phyloP scores from a whole-genome alignment of 345 rosid species.

The Boechera divaricarpa region DNA sequence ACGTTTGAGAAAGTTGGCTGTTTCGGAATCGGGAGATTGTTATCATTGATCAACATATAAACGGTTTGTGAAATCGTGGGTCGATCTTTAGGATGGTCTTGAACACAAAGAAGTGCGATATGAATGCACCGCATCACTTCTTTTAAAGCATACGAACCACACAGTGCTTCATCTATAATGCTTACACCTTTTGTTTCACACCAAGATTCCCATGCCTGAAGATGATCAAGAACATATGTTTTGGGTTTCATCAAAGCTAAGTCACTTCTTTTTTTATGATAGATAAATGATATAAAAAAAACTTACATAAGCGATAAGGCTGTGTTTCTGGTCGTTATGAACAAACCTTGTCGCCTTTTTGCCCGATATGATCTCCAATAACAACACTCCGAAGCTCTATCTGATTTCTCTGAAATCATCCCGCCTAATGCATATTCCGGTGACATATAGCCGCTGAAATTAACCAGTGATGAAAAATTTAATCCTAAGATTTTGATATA shows the following conservation, averaged over 20 bases:
- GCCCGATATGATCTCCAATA: not conserved
- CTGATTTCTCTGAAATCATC: not conserved
- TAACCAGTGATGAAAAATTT: not conserved
- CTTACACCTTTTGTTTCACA: not conserved
- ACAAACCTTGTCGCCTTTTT: not conserved
- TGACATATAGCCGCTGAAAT: slow-evolving; percentile 8
- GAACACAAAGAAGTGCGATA: slow-evolving; percentile 13
- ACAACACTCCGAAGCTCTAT: slow-evolving; percentile 2
- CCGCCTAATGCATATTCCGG: slow-evolving; percentile 11
- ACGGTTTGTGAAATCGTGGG: not conserved
- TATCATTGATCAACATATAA: slow-evolving; percentile 3
- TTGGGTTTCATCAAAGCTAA: not conserved
- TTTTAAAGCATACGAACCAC: not conserved
- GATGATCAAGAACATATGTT: not conserved
- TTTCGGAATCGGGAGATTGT: not conserved
- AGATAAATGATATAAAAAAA: not conserved
- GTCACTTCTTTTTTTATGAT: not conserved
- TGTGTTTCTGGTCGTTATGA: slow-evolving; percentile 15
- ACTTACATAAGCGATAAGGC: slow-evolving; percentile 6
- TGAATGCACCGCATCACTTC: not conserved
- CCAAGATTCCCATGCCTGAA: slow-evolving; percentile 10
- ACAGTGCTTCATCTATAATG: not conserved
- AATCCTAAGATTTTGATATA: not conserved
- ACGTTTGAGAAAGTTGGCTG: slow-evolving; percentile 4
- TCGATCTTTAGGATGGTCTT: slow-evolving; percentile 5